A percentile compares a stretch with the other conserved stretches of the same genome.
These are phyloP conservation scores for Alternaria brassicae DNA, from an alignment of 2,329 filamentous ascomycete genomes.

Conservation along the genomic window DNA sequence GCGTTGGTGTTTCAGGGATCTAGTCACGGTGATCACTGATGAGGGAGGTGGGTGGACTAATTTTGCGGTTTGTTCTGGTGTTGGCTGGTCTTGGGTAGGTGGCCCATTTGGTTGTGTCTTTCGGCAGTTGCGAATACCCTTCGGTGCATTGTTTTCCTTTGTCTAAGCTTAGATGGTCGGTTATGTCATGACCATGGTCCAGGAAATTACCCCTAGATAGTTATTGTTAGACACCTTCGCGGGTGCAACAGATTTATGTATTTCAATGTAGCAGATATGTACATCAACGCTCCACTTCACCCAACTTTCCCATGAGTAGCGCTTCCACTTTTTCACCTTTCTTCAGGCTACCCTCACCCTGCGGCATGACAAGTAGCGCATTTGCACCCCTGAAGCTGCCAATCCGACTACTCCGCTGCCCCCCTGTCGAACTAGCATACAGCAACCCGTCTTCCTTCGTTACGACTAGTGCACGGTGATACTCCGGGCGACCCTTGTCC, in stretches of 20 bases:
- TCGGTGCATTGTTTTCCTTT: neutral
- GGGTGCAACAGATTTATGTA: neutral
- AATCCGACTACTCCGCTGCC: conserved; percentile 87
- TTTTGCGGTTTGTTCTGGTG: neutral
- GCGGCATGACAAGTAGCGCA: conserved; percentile 78
- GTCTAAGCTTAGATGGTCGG: neutral
- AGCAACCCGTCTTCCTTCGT: conserved; percentile 70
- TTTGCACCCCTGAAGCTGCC: conserved; percentile 90
- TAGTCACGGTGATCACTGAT: neutral
- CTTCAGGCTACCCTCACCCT: conserved; percentile 66
- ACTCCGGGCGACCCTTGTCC: conserved; percentile 82
- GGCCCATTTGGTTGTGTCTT: neutral
- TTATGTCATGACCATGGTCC: neutral
- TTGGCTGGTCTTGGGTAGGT: neutral
- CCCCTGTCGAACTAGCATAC: conserved; percentile 81
- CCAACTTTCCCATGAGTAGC: conserved; percentile 69
- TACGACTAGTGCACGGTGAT: conserved; percentile 81
- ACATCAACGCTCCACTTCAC: conserved; percentile 9
- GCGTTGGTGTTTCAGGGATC: conserved; percentile 9
- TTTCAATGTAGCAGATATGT: neutral
- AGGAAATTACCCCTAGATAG: neutral
- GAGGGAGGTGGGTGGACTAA: neutral
- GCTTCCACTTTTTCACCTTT: conserved; percentile 78
- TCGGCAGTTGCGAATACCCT: conserved; percentile 1
- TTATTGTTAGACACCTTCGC: neutral